These are phyloP conservation scores for Pezizomycotina sp. DNA, from an alignment of 2,329 filamentous ascomycete genomes.

Conservation along the genomic window DNA sequence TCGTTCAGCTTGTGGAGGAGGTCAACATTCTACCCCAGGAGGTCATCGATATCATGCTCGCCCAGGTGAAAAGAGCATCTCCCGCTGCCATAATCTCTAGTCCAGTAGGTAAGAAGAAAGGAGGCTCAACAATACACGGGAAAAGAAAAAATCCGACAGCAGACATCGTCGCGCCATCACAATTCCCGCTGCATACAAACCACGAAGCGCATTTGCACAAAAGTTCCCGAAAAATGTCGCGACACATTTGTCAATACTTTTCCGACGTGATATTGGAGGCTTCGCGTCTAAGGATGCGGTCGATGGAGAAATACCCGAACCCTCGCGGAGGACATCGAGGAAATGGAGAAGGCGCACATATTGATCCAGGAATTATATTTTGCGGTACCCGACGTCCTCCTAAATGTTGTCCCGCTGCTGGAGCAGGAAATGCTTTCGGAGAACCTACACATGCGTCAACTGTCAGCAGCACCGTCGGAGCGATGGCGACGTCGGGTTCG, in stretches of 20 bases:
- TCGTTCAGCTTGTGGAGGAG: conserved; percentile 78
- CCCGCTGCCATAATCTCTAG: conserved; percentile 31
- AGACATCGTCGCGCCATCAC: conserved; percentile 11
- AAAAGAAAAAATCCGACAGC: conserved; percentile 49
- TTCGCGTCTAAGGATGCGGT: conserved; percentile 19
- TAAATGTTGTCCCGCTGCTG: conserved; percentile 84
- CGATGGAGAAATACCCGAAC: conserved; percentile 37
- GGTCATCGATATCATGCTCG: conserved; percentile 82
- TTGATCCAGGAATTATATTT: conserved; percentile 87
- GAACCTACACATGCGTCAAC: conserved; percentile 64
- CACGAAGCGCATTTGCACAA: conserved; percentile 85
- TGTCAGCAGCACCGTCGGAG: conserved; percentile 84
- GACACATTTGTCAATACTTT: conserved; percentile 89
- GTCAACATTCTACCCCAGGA: conserved; percentile 57
- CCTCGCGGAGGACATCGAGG: conserved; percentile 68
- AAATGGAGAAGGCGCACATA: conserved; percentile 75
- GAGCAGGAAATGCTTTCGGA: conserved; percentile 86
- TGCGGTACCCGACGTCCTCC: conserved; percentile 69
- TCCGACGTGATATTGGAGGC: conserved; percentile 90
- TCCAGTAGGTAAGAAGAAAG: conserved; percentile 13
- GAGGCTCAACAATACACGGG: conserved; percentile 29
- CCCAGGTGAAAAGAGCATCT: conserved; percentile 82
- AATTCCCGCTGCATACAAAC: conserved; percentile 72
- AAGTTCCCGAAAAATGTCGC: conserved; percentile 86
- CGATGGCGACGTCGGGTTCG: conserved; percentile 40